Base-by-base conservation (phyloP, 352 stramenopile genomes). In the Peronosclerospora sorghi region DNA sequence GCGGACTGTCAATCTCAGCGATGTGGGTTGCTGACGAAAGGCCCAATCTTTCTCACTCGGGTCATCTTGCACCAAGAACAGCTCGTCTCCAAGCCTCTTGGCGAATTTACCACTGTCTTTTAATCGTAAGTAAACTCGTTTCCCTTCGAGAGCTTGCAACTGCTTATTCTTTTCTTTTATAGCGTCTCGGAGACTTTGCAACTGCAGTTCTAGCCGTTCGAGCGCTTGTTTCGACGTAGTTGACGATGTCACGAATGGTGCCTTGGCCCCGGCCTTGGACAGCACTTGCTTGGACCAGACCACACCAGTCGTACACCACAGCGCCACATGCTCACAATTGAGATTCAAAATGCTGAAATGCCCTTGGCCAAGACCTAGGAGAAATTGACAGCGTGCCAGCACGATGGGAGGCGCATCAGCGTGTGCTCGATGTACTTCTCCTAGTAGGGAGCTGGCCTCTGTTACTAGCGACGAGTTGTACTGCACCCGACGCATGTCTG, bases 261-360 rank as follows among this genome's bases (percentile, higher is more conserved):
- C 68, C 40, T 73, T 74, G 20, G 51, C 58, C 45, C 62, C 56
- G 20, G 64, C 57, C 20, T 71, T 51, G 29, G 73, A 69, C 49
- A 83, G 62, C 24, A 83, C 46, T 51, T 85, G 75, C 56, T 87
- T 87, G 44, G 67, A 84, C 68, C 71, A 87, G 12, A 78, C 54
- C 17, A 80, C 61, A 45, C 75, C 75, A 6, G 75, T 85, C 20
- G 74, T 85, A 55, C 75, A 87, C 75, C 75, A 87, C 17, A 83
- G 48, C 27, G 76, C 71, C 8, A 85, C 71, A 41, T 88, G 76
- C 47, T 86, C 73, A 45, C 76, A 88, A 35, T 88, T 88, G 26
- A 85, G 52, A 23, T 58, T 68, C 21, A 84, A 36, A 35, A 88
- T 76, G 35, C 58, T 80, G 20, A 86, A 86, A 27, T 88, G 71